Evolutionary conservation across 2,329 filamentous ascomycete species (phyloP), one percentile per base, ranked within the genome.

Genomic region (Colletotrichum cereale): DNA sequence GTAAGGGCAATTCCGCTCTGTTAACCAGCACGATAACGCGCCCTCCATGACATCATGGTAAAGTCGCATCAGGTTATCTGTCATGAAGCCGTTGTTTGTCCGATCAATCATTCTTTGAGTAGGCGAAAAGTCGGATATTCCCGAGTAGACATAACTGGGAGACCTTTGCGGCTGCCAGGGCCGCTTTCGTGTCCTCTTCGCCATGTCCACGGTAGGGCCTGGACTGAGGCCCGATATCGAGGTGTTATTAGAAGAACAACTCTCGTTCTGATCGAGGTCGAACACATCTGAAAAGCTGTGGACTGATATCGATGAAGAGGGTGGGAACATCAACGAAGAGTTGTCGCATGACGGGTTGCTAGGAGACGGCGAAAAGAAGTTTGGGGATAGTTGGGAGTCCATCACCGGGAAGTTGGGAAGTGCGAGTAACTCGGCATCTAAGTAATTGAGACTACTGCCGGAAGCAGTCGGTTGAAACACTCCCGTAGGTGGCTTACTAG

Each of bases 41-140:
- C 87, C 84, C 73, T 88, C 86, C 73, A 88, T 80, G 38, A 85
- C 86, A 72, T 88, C 86, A 73, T 88, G 86, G 75, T 88, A 88
- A 42, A 88, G 84, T 55, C 81, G 81, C 62, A 87, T 77, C 24
- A 87, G 78, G 18, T 78, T 82, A 50, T 84, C 80, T 1, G 82
- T 82, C 66, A 87, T 82, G 34, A 84, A 79, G 50, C 74, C 68
- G 36, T 75, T 78, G 57, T 83, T 82, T 2, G 76, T 76, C 0
- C 71, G 73, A 1, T 73, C 55, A 10, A 78, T 76, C 72, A 83
- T 76, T 6, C 66, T 42, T 26, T 75, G 71, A 29, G 73, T 72
- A 24, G 71, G 40, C 1, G 66, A 69, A 40, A 66, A 74, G 21
- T 74, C 73, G 1, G 76, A 74, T 4, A 74, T 8, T 1, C 58